Evolutionary conservation across 2,329 filamentous ascomycete genomes (phyloP).

Genomic region (Daldinia eschscholtzii): DNA sequence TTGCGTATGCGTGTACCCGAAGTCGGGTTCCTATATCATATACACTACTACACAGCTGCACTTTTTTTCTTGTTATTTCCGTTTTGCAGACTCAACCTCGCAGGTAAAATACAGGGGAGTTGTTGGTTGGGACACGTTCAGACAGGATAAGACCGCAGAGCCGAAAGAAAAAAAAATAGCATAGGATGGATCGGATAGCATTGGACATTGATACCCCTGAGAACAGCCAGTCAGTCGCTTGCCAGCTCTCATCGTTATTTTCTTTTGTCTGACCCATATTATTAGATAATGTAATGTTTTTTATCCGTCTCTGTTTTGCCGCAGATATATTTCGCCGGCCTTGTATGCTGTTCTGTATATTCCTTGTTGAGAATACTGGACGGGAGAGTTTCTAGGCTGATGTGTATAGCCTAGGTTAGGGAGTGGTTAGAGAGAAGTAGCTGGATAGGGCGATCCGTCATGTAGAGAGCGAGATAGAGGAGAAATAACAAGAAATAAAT

Average conservation of each 20-base stretch:
- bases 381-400: not conserved
- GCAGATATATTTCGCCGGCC: not conserved
- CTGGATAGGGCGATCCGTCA: not conserved
- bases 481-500: not conserved
- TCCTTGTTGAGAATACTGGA: not conserved
- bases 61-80: not conserved
- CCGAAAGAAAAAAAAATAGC: not conserved
- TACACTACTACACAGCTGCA: not conserved
- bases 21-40: not conserved
- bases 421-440: not conserved
- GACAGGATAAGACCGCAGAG: not conserved
- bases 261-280: conserved; percentile 6
- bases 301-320: not conserved
- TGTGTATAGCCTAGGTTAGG: not conserved
- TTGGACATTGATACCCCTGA: conserved; percentile 9
- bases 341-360: not conserved
- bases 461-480: not conserved
- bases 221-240: not conserved
- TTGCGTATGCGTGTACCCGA: not conserved
- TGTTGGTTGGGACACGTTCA: conserved; percentile 3
- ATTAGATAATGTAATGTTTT: conserved; percentile 8
- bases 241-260: conserved; percentile 2
- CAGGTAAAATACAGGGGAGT: conserved; percentile 4
- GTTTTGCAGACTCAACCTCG: not conserved
- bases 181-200: conserved; percentile 4